Evolutionary conservation across 129 eudicot genomes (phyloP), one percentile per base, ranked within the genome.

Genomic region (Arctium lappa): DNA sequence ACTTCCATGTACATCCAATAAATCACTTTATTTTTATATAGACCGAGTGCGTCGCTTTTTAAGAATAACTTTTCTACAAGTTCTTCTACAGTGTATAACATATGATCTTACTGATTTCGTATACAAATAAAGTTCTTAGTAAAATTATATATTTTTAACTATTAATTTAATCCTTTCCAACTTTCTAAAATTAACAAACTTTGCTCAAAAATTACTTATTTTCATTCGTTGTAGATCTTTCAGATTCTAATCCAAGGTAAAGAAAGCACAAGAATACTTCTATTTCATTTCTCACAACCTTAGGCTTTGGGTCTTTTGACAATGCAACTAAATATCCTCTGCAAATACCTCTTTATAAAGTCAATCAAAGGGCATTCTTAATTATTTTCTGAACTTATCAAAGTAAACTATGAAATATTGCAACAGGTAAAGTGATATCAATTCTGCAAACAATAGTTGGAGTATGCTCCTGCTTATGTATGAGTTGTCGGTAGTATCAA

Each of bases 361-460:
- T 8, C 9, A 42, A 42, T 42, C 5, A 50, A 50, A 3, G 36
- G 1, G 36, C 36, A 33, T 33, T 1, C 36, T 33, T 2, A 12
- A 50, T 50, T 50, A 15, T 50, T 4, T 1, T 50, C 5, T 15
- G 5, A 50, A 50, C 16, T 50, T 50, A 50, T 50, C 16, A 50
- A 11, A 50, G 27, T 78, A 56, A 32, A 13, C 13, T 37, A 42
- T 78, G 27, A 33, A 32, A 60, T 36, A 4, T 12, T 60, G 36
- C 75, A 74, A 30, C 75, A 74, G 48, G 48, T 3, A 37, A 16
- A 40, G 39, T 32, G 32, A 39, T 36, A 71, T 22, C 27, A 22
- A 22, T 22, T 22, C 0, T 22, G 27, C 27, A 22, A 22, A 91
- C 98, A 15, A 6, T 22, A 22, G 27, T 22, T 97, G 27, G 27